phyloP scores from a whole-genome alignment of 2,329 filamentous ascomycete species.

The Microcyclospora tardicrescens region DNA sequence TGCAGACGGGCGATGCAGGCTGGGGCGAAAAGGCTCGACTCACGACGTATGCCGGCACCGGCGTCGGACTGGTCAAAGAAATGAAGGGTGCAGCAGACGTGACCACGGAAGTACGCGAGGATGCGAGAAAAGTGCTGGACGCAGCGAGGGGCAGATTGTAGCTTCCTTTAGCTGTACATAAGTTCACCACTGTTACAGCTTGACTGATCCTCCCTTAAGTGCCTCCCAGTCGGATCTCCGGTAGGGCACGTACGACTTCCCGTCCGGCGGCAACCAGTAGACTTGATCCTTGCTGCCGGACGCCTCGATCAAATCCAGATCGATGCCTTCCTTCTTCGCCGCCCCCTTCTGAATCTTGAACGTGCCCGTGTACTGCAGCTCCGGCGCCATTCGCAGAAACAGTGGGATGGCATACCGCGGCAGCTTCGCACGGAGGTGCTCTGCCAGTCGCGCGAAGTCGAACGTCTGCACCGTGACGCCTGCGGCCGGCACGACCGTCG shows the following conservation, averaged over 20 bases:
- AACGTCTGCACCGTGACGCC: slow-evolving; percentile 35
- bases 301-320: slow-evolving; percentile 42
- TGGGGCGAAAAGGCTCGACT: slow-evolving; percentile 43
- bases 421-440: slow-evolving; percentile 44
- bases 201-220: slow-evolving; percentile 56
- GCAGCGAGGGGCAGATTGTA: too few species aligned
- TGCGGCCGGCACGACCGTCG: slow-evolving; percentile 47
- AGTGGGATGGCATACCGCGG: slow-evolving; percentile 65
- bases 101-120: slow-evolving; percentile 34
- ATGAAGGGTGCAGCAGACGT: slow-evolving; percentile 40
- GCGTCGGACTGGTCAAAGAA: slow-evolving; percentile 44
- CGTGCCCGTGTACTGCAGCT: slow-evolving; percentile 60
- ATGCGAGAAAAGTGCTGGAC: slow-evolving; percentile 22
- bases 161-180: too few species aligned
- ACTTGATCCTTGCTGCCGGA: slow-evolving; percentile 36
- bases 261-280: slow-evolving; percentile 53
- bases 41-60: slow-evolving; percentile 51
- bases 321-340: slow-evolving; percentile 58
- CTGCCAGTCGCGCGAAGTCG: slow-evolving; percentile 46
- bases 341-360: slow-evolving; percentile 77
- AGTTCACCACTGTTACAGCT: slow-evolving; percentile 36
- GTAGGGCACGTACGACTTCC: slow-evolving; percentile 52
- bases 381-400: slow-evolving; percentile 56
- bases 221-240: slow-evolving; percentile 51
- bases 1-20: slow-evolving; percentile 37